Conservation (phyloP, 805 yeast species). For the Candida montana region DNA sequence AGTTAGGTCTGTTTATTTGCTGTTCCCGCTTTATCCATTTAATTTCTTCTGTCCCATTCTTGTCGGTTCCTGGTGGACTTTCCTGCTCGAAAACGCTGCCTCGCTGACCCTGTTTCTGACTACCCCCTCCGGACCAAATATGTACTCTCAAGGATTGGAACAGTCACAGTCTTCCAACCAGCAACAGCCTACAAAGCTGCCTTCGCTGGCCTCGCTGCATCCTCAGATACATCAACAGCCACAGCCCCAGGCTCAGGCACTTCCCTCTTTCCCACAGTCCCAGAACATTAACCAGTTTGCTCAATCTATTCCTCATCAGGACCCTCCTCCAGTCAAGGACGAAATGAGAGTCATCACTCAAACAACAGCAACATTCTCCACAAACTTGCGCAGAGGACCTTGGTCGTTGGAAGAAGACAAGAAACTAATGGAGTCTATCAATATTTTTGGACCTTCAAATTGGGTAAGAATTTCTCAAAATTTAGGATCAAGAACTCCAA, state of each 20-base stretch:
- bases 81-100: no score
- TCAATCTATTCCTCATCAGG: neutral
- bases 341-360: slow-evolving; percentile 1
- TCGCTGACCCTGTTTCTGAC: no score
- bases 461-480: slow-evolving; percentile 84
- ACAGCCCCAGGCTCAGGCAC: neutral
- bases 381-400: slow-evolving; percentile 58
- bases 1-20: neutral
- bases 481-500: slow-evolving; percentile 75
- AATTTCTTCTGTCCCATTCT: no score
- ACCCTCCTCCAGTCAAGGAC: neutral
- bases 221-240: neutral
- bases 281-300: neutral
- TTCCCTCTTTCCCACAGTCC: neutral
- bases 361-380: neutral
- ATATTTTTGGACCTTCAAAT: slow-evolving; percentile 70
- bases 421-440: slow-evolving; percentile 61
- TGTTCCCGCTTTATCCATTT: no score
- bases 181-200: slow-evolving; percentile 6
- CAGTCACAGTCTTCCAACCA: neutral
- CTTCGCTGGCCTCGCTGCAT: slow-evolving; percentile 7
- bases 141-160: slow-evolving; percentile 5
- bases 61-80: no score
- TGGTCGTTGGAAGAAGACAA: slow-evolving; percentile 88
- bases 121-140: neutral